Conservation (phyloP, 805 yeast genomes). For the Metschnikowia santaceciliae region DNA sequence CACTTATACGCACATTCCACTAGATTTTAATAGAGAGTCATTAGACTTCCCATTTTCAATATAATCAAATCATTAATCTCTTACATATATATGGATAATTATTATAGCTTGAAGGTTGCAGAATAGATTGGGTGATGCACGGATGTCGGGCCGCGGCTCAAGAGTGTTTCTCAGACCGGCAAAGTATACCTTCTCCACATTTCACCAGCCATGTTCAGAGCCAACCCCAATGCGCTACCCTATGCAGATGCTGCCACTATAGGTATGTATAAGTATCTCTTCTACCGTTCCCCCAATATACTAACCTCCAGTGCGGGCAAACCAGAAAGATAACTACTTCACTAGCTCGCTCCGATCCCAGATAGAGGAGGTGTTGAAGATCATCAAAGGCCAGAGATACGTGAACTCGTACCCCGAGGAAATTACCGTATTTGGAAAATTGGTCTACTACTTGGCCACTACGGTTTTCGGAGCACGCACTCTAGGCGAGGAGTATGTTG, state of each 20-base stretch:
- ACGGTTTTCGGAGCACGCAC: slow-evolving; percentile 76
- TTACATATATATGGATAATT: neutral
- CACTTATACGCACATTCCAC: too few relatives aligned
- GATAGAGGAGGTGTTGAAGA: slow-evolving; percentile 52
- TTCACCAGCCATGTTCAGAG: slow-evolving; percentile 10
- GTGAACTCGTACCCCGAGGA: slow-evolving; percentile 61
- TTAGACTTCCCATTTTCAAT: too few relatives aligned
- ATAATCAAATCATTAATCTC: too few relatives aligned
- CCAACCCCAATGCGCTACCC: slow-evolving; percentile 36
- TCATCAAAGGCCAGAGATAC: slow-evolving; percentile 59
- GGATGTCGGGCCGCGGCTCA: slow-evolving; percentile 1
- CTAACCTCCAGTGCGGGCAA: slow-evolving; percentile 62
- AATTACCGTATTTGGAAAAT: slow-evolving; percentile 52
- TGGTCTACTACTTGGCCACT: slow-evolving; percentile 67
- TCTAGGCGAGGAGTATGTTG: slow-evolving; percentile 92
- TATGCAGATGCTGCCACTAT: slow-evolving; percentile 87
- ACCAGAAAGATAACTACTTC: slow-evolving; percentile 82
- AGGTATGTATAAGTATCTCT: slow-evolving; percentile 40
- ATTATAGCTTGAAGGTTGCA: neutral
- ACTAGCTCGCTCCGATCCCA: slow-evolving; percentile 52
- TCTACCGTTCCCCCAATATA: neutral
- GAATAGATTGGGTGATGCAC: neutral
- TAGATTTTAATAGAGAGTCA: too few relatives aligned
- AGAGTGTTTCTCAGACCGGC: neutral
- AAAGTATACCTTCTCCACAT: neutral